Evolutionary conservation across 352 stramenopile species (phyloP).

Genomic region (Globisporangium uncinulatum): DNA sequence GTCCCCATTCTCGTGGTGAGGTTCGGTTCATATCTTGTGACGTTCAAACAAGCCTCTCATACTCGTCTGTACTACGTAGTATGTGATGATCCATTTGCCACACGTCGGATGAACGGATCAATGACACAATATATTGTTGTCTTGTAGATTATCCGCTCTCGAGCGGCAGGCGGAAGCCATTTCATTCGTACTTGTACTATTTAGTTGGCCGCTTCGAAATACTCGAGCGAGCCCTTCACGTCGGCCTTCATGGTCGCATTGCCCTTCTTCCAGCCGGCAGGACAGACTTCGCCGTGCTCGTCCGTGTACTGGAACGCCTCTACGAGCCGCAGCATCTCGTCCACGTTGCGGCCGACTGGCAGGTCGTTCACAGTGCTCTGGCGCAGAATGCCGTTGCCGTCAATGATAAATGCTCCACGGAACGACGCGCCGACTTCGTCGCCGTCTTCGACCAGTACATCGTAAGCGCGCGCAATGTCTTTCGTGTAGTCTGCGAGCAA

Average conservation of each 20-base stretch:
- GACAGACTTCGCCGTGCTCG: constrained; percentile 89
- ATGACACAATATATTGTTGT: too few species aligned
- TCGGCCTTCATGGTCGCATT: constrained; percentile 83
- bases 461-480: constrained; percentile 75
- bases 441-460: constrained; percentile 72
- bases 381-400: constrained; percentile 70
- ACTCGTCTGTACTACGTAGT: background rate
- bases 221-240: constrained; percentile 68
- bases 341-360: constrained; percentile 84
- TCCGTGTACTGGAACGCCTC: constrained; percentile 91
- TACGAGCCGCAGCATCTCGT: constrained; percentile 89
- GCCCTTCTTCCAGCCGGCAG: constrained; percentile 90
- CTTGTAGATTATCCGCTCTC: too few species aligned
- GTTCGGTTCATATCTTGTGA: too few species aligned
- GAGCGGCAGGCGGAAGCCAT: too few species aligned
- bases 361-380: constrained; percentile 89
- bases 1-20: constrained; percentile 16
- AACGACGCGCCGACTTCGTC: constrained; percentile 70
- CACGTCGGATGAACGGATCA: too few species aligned
- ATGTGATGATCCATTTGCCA: too few species aligned
- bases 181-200: too few species aligned
- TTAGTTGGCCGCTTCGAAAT: constrained; percentile 47
- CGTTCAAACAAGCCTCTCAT: too few species aligned
- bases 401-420: constrained; percentile 90
- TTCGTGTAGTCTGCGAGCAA: constrained; percentile 89